These are phyloP conservation scores for Flaveria trinervia DNA, from an alignment of 129 eudicot species.

Conservation along the genomic window DNA sequence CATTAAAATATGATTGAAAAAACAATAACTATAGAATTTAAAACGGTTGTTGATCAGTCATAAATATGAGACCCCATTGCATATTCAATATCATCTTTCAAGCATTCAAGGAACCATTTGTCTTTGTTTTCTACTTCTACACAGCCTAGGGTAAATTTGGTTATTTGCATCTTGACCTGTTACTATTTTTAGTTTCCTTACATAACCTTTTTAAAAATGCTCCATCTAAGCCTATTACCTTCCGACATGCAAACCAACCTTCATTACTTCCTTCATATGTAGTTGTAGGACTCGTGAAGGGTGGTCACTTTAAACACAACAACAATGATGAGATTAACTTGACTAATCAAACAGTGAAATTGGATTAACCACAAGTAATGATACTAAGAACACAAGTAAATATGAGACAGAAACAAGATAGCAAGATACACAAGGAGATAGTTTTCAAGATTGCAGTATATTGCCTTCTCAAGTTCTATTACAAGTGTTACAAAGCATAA, in stretches of 20 bases:
- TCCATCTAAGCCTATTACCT: not conserved
- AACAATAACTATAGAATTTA: not conserved
- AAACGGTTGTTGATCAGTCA: not conserved
- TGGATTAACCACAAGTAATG: too few species aligned
- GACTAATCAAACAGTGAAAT: too few species aligned
- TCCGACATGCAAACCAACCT: not conserved
- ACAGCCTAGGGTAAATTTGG: not conserved
- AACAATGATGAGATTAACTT: too few species aligned
- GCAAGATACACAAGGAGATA: too few species aligned
- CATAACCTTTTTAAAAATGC: not conserved
- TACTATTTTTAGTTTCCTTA: not conserved
- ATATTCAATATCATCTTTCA: not conserved
- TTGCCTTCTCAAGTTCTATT: too few species aligned
- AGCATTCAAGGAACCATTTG: not conserved
- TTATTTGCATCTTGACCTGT: not conserved
- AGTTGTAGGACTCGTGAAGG: too few species aligned
- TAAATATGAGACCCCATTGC: not conserved
- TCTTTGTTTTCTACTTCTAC: not conserved
- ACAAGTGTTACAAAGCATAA: too few species aligned
- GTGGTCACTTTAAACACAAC: too few species aligned
- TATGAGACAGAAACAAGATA: too few species aligned
- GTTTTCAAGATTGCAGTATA: too few species aligned
- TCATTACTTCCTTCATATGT: not conserved
- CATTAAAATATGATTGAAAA: not conserved
- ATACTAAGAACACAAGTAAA: too few species aligned